phyloP scores from a whole-genome alignment of 148 eudicot genomes.

The Simmondsia chinensis region DNA sequence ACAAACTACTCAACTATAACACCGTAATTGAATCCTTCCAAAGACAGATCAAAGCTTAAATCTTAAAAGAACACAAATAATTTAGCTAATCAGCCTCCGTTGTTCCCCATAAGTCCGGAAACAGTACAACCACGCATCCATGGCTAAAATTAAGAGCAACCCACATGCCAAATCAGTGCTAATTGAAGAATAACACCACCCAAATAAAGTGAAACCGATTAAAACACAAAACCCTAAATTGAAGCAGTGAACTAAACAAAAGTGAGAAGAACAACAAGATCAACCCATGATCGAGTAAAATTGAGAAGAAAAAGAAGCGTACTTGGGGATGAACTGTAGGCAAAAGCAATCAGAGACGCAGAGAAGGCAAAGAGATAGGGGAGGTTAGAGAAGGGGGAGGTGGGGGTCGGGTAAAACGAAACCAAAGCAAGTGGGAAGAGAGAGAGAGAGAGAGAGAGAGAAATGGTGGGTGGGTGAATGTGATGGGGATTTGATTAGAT shows the following conservation, averaged over 20 bases:
- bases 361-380: not conserved
- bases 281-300: not conserved
- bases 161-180: slow-evolving; percentile 18
- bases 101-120: slow-evolving; percentile 13
- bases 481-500: too few relatives aligned
- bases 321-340: not conserved
- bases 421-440: not conserved
- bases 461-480: not conserved
- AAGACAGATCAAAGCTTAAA: slow-evolving; percentile 7
- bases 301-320: not conserved
- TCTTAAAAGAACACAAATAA: not conserved
- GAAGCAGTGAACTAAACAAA: not conserved
- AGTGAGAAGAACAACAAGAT: not conserved
- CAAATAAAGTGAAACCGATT: slow-evolving; percentile 1
- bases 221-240: not conserved
- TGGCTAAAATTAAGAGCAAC: slow-evolving; percentile 16
- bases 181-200: slow-evolving; percentile 9
- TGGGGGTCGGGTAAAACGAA: too few relatives aligned
- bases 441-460: not conserved
- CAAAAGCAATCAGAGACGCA: not conserved
- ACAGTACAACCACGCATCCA: slow-evolving; percentile 16
- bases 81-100: slow-evolving; percentile 11
- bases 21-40: not conserved
- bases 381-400: not conserved
- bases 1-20: not conserved